Base-by-base conservation (phyloP, 306 rosid species). In the Vachellia collinsii region DNA sequence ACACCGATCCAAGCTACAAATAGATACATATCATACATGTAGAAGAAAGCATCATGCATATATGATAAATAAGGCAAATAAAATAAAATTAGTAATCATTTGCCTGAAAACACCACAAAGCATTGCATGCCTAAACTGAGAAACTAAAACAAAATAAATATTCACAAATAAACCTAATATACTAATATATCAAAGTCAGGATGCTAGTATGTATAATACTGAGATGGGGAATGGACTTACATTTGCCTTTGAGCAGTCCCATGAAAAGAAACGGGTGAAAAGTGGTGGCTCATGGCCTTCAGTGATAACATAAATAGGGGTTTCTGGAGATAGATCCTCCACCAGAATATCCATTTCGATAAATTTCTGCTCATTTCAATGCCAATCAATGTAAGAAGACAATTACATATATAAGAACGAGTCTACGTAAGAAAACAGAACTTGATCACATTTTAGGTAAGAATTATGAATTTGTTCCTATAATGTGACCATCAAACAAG, bases 281-380 rank as follows among this genome's bases (percentile, higher is more conserved):
- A 89, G 88, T 5, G 87, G 83, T 0, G 99, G 97, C 83, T 94
- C 99, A 3, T 89, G 78, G 77, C 99, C 97, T 89, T 94, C 99
- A 5, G 81, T 80, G 78, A 94, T 87, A 83, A 94, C 84, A 79
- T 91, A 91, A 67, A 89, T 77, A 46, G 99, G 97, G 84, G 87
- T 85, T 66, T 87, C 88, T 62, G 78, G 46, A 50, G 95, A 91
- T 8, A 88, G 81, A 69, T 90, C 97, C 92, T 92, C 95, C 37
- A 80, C 86, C 56, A 82, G 94, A 81, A 90, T 74, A 66, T 93
- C 92, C 75, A 71, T 82, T 91, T 90, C 97, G 72, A 93, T 87
- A 88, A 94, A 92, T 83, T 89, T 94, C 99, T 93, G 97, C 81
- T 58, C 56, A 79, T 70, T 80, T 56, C 78, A 82, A 67, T 68